Conservation (phyloP, 2,329 filamentous ascomycete species). For the Cladophialophora yegresii region DNA sequence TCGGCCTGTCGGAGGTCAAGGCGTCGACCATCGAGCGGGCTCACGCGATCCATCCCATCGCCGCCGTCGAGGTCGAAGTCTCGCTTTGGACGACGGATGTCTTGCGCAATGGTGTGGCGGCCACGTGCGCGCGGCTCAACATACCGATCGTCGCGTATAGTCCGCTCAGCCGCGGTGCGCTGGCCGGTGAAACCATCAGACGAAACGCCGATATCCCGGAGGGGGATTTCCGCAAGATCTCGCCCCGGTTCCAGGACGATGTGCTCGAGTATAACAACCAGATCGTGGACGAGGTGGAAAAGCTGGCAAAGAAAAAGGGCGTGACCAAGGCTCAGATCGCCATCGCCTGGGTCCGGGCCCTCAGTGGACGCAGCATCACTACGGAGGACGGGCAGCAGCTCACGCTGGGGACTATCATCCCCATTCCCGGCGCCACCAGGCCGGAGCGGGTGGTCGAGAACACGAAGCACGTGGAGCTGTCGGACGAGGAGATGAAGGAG, state of each 20-base stretch:
- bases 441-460: constrained; percentile 47
- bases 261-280: constrained; percentile 55
- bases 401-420: constrained; percentile 41
- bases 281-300: constrained; percentile 50
- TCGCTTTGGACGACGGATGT: constrained; percentile 60
- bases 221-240: constrained; percentile 47
- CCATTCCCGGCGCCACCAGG: constrained; percentile 48
- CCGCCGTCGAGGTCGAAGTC: constrained; percentile 63
- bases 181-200: constrained; percentile 51
- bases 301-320: constrained; percentile 50
- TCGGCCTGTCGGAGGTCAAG: constrained; percentile 49
- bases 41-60: constrained; percentile 57
- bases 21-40: constrained; percentile 50
- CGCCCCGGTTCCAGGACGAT: constrained; percentile 56
- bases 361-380: constrained; percentile 41
- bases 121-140: constrained; percentile 57
- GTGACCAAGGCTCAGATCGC: constrained; percentile 52
- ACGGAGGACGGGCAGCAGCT: constrained; percentile 28
- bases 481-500: constrained; percentile 52
- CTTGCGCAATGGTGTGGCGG: constrained; percentile 59
- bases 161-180: constrained; percentile 60
- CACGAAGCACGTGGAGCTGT: constrained; percentile 45
- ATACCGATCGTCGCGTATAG: constrained; percentile 64
- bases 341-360: constrained; percentile 52
- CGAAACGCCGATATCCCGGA: constrained; percentile 53